Evolutionary conservation across 192 early-diverging fungal genomes (phyloP).

Genomic region (Umbelopsis vinacea): DNA sequence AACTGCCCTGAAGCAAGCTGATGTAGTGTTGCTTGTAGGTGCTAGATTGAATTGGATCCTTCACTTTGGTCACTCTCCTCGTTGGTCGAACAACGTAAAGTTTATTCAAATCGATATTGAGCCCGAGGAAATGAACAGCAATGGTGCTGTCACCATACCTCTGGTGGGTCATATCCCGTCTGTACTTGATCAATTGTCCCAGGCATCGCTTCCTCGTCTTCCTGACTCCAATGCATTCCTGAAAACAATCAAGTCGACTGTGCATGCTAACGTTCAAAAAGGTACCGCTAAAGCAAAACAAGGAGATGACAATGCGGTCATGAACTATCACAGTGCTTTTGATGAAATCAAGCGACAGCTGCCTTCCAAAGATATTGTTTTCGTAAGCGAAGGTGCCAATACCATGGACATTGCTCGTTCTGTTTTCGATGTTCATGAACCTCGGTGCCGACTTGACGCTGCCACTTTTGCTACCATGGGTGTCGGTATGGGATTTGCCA

Average conservation of each 20-base stretch:
- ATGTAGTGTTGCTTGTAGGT: conserved; percentile 71
- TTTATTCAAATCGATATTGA: conserved; percentile 75
- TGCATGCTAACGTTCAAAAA: conserved; percentile 49
- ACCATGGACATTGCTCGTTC: conserved; percentile 82
- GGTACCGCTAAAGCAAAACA: conserved; percentile 44
- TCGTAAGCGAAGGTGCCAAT: conserved; percentile 78
- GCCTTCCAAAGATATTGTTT: conserved; percentile 53
- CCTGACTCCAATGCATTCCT: conserved; percentile 33
- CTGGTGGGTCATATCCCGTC: conserved; percentile 65
- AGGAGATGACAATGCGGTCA: conserved; percentile 47
- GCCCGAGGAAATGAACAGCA: conserved; percentile 68
- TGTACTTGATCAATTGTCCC: conserved; percentile 56
- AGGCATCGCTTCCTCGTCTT: neutral
- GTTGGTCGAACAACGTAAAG: conserved; percentile 56
- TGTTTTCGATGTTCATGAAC: conserved; percentile 65
- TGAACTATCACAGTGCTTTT: conserved; percentile 74
- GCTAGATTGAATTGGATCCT: conserved; percentile 79
- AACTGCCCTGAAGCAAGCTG: conserved; percentile 63
- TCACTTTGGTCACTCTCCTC: conserved; percentile 65
- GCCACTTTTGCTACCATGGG: conserved; percentile 81
- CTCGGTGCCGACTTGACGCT: conserved; percentile 70
- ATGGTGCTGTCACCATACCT: conserved; percentile 49
- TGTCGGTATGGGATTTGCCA: conserved; percentile 76
- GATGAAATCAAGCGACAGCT: conserved; percentile 65
- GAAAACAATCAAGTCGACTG: conserved; percentile 33